Percentiles rank a stretch among this genome's conserved stretches.
phyloP scores from a whole-genome alignment of 2,329 filamentous ascomycete species.

The Aspergillus japonicus region DNA sequence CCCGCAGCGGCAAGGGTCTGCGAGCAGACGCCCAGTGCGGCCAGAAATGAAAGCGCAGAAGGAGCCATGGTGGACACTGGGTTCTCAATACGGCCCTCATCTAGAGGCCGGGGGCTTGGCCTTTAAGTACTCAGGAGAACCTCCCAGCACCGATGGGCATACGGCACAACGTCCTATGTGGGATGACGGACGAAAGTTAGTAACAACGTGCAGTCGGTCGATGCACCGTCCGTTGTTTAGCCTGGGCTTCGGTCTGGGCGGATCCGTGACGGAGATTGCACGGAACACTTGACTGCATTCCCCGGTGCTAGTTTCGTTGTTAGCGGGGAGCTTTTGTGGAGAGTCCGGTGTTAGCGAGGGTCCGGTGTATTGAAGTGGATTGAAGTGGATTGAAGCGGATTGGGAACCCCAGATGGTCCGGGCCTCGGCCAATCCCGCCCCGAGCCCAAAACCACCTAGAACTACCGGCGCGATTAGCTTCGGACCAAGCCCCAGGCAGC shows the following conservation, averaged over 20 bases:
- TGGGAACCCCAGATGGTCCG: neutral
- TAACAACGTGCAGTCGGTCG: neutral
- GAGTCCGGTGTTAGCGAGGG: neutral
- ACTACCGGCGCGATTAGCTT: neutral
- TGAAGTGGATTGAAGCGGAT: neutral
- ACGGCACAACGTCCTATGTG: neutral
- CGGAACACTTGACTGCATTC: neutral
- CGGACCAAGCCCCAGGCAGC: neutral
- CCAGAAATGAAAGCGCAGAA: constrained; percentile 15
- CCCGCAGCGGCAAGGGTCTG: constrained; percentile 13
- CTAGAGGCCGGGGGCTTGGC: neutral
- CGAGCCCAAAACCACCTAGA: neutral
- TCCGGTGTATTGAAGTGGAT: neutral
- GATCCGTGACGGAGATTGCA: neutral
- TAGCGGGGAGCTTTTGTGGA: neutral
- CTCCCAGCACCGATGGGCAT: neutral
- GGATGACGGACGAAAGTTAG: neutral
- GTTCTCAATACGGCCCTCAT: neutral
- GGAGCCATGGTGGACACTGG: neutral
- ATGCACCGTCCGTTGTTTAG: too few relatives aligned
- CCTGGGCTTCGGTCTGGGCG: too few relatives aligned
- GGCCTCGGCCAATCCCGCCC: neutral
- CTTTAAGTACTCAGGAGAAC: neutral
- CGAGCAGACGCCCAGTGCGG: constrained; percentile 13
- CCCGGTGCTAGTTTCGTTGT: neutral